Evolutionary conservation across 345 rosid species (phyloP), one percentile per base, ranked within the genome.

Genomic region (Viola odorata): DNA sequence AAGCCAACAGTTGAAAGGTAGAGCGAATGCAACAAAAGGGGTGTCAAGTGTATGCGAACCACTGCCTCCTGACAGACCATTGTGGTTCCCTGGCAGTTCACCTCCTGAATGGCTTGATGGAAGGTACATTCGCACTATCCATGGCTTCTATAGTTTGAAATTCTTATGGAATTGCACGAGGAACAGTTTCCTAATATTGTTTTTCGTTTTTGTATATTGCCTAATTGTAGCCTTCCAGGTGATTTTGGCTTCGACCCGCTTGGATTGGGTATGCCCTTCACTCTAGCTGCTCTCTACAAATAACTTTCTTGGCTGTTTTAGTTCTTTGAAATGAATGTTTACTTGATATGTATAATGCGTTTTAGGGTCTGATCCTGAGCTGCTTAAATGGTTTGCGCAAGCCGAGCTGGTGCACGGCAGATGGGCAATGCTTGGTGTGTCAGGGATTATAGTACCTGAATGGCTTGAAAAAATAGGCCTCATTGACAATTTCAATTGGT

Each of bases 371-470:
- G 98, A 92, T 63, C 96, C 94, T 23, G 94, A 89, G 53, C 63
- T 60, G 9, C 89, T 87, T 10, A 85, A 79, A 82, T 92, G 98
- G 98, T 85, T 87, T 60, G 96, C 96, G 14, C 98, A 92, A 77
- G 98, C 94, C 3, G 96, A 89, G 76, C 81, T 92, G 47, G 69
- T 92, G 67, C 98, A 87, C 15, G 74, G 86, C 38, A 78, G 98
- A 63, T 92, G 98, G 98, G 98, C 96, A n/a, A 92, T 92, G 98
- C 81, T 92, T 3, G 98, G 89, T 0, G 96, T 84, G 59, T 64
- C 88, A 4, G 98, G 98, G 9, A 89, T 92, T 44, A 70, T 92
- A 8, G 65, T 89, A 58, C 98, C 98, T 1, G 98, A 87, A 78
- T 70, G 81, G 72, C 89, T 92, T 4, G 98, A 80, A 57, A 76